Evolutionary conservation across 2,329 filamentous ascomycete genomes (phyloP), one percentile per base, ranked within the genome.

Genomic region (Epichloe gansuensis): DNA sequence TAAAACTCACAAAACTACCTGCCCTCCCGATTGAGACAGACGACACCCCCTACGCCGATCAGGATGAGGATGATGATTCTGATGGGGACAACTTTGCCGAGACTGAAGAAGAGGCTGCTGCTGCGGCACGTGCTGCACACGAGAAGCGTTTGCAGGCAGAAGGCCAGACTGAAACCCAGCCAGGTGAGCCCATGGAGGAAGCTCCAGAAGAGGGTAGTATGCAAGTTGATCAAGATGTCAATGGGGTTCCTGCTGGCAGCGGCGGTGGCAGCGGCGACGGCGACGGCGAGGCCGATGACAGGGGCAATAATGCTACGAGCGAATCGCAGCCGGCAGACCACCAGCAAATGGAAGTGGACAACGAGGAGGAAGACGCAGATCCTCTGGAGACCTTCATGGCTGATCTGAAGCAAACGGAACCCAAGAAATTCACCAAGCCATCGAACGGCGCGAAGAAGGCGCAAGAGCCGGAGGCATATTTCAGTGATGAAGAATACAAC

Each of bases 301-400:
- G 57, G 34, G 23, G 13, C n/a, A 27, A 51, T 5, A 12, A 51
- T 13, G 15, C 42, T 25, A 12, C 43, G 27, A 35, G 34, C 9
- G 44, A 41, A 35, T 25, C 27, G 3, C 50, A 27, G 23, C 40
- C 36, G 31, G 50, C 27, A 36, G 63, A 57, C 17, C 74, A 76
- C 36, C 62, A 70, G 36, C 84, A 82, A 36, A 84, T 83, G 78
- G 74, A 81, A 31, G 69, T 80, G 54, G 80, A 82, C 58, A 82
- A 87, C 53, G 86, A 89, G 11, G 66, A 68, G 52, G 68, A 70
- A 35, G 75, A 89, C 45, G 71, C 93, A 38, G 93, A 98, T 65
- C 89, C 93, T 7, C 74, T 98, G 39, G 93, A 98, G 70, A 91
- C 89, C n/a, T 98, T 94, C 71, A 98, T 98, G 93, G 85, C 82